A percentile compares a stretch with the other conserved stretches of the same genome.
phyloP scores from a whole-genome alignment of 176 grass and related monocot species.

The Themeda triandra region DNA sequence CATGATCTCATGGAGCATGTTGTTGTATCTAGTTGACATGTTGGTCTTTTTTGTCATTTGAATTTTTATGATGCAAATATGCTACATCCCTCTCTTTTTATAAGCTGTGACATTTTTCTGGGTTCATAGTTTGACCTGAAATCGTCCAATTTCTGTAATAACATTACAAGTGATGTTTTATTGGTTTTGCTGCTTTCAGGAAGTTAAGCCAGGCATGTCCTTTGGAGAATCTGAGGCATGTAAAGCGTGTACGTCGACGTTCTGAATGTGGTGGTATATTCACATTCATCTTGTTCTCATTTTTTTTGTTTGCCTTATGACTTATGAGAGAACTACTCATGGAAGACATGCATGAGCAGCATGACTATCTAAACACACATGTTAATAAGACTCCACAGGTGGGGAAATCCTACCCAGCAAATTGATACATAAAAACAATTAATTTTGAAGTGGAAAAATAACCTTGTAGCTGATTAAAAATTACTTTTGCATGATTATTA shows the following conservation, averaged over 20 bases:
- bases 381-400: neutral
- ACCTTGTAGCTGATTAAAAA: neutral
- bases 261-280: slow-evolving; percentile 22
- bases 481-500: neutral
- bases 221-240: slow-evolving; percentile 46
- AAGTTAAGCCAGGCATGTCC: slow-evolving; percentile 47
- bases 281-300: neutral
- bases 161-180: neutral
- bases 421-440: neutral
- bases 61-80: neutral
- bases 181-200: slow-evolving; percentile 15
- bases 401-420: neutral
- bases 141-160: neutral
- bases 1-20: neutral
- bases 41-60: too few relatives aligned
- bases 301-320: neutral
- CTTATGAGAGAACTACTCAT: neutral
- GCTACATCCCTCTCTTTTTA: neutral
- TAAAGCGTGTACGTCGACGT: slow-evolving; percentile 37
- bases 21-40: neutral
- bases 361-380: neutral
- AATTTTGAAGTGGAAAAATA: neutral
- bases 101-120: neutral
- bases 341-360: neutral
- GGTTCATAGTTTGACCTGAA: neutral